Evolutionary conservation across 768 basidiomycete species (phyloP).

Genomic region (Postia placenta): DNA sequence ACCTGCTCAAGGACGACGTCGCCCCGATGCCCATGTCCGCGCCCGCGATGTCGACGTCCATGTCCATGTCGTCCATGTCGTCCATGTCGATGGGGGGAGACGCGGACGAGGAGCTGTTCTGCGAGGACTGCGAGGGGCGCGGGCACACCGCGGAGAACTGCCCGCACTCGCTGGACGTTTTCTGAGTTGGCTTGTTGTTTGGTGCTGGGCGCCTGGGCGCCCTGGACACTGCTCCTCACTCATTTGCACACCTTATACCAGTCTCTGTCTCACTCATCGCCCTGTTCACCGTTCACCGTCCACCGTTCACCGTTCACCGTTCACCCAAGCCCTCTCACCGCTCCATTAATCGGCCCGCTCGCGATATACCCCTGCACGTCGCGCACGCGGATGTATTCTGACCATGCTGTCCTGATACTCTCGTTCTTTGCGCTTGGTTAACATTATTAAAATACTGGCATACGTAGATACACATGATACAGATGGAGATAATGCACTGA

Average conservation of each 20-base stretch:
- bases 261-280: background rate
- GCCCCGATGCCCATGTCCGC: slow-evolving; percentile 17
- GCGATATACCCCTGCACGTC: background rate
- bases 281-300: too few relatives aligned
- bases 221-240: background rate
- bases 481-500: background rate
- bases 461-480: background rate
- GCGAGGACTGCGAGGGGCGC: slow-evolving; percentile 79
- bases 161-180: slow-evolving; percentile 83
- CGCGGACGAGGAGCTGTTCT: slow-evolving; percentile 44
- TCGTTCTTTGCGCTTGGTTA: background rate
- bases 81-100: slow-evolving; percentile 1
- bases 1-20: slow-evolving; percentile 57
- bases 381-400: background rate
- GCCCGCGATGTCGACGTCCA: slow-evolving; percentile 13
- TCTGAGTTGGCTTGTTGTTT: slow-evolving; percentile 41
- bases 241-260: background rate
- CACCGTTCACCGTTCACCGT: too few relatives aligned
- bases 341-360: background rate
- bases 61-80: slow-evolving; percentile 8
- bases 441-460: too few relatives aligned
- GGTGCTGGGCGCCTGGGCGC: too few relatives aligned
- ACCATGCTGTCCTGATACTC: background rate
- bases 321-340: background rate
- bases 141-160: slow-evolving; percentile 76